Evolutionary conservation across 371 early-diverging fungal genomes (phyloP).

Genomic region (Phascolomyces articulosus): DNA sequence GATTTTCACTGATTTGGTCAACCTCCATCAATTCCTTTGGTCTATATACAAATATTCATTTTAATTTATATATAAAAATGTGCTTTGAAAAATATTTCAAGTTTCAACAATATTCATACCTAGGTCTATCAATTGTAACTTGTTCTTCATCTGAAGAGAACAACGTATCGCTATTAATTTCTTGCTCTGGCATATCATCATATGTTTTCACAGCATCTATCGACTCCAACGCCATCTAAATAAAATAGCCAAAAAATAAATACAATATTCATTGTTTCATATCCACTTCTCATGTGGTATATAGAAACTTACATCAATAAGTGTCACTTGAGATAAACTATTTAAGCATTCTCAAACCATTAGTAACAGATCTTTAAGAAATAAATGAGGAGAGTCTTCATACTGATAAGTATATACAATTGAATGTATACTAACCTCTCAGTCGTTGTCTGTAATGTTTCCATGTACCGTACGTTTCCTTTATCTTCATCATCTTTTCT

Average conservation of each 20-base stretch:
- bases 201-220: not conserved
- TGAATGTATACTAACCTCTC: constrained; percentile 31
- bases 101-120: not conserved
- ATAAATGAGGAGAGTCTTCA: no score
- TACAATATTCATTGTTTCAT: no score
- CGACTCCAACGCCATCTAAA: constrained; percentile 22
- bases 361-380: no score
- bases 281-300: not conserved
- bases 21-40: constrained; percentile 33
- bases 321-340: constrained; percentile 32
- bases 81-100: no score
- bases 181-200: constrained; percentile 4
- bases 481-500: not conserved
- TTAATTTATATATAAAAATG: no score
- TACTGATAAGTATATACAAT: not conserved
- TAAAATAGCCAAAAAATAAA: not conserved
- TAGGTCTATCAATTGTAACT: not conserved
- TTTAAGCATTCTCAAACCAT: not conserved
- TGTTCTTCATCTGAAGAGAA: constrained; percentile 1
- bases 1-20: constrained; percentile 61
- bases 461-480: constrained; percentile 19
- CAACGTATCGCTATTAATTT: not conserved
- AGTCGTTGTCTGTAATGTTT: constrained; percentile 29
- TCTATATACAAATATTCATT: not conserved
- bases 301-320: constrained; percentile 17